These are phyloP conservation scores for Lecanoromycetidae sp. DNA, from an alignment of 2,329 filamentous ascomycete species.

Conservation along the genomic window DNA sequence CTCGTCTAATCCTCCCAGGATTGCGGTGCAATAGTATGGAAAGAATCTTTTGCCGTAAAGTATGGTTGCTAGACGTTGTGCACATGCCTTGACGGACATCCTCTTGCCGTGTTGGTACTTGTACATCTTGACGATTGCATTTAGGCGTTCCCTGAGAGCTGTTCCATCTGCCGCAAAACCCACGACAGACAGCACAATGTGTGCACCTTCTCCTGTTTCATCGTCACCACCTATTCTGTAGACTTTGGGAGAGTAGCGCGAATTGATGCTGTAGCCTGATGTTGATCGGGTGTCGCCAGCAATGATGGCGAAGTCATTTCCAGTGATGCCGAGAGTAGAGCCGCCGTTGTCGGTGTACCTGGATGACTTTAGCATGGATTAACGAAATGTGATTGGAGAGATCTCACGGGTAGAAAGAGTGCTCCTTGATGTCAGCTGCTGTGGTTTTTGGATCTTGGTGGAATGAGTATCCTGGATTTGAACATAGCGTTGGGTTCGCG, in stretches of 20 bases:
- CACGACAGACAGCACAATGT: conserved; percentile 82
- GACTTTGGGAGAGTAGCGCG: conserved; percentile 85
- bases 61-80: conserved; percentile 86
- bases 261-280: conserved; percentile 98
- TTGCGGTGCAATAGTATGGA: conserved; percentile 94
- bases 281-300: conserved; percentile 95
- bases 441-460: neutral
- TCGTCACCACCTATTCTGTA: conserved; percentile 94
- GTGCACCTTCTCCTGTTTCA: conserved; percentile 69
- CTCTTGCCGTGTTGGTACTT: conserved; percentile 94
- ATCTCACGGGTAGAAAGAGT: conserved; percentile 18
- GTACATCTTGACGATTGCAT: conserved; percentile 97
- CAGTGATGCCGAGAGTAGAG: conserved; percentile 87
- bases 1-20: conserved; percentile 87
- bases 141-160: conserved; percentile 84
- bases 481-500: conserved; percentile 4
- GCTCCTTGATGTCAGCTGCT: conserved; percentile 11
- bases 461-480: conserved; percentile 15
- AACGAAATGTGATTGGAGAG: neutral
- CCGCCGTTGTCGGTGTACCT: conserved; percentile 94
- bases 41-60: conserved; percentile 98
- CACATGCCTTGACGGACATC: conserved; percentile 88
- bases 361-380: neutral
- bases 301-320: conserved; percentile 88
- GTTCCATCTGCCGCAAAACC: conserved; percentile 92